Conservation (phyloP, 768 basidiomycete species). For the Rhodotorula diobovata region DNA sequence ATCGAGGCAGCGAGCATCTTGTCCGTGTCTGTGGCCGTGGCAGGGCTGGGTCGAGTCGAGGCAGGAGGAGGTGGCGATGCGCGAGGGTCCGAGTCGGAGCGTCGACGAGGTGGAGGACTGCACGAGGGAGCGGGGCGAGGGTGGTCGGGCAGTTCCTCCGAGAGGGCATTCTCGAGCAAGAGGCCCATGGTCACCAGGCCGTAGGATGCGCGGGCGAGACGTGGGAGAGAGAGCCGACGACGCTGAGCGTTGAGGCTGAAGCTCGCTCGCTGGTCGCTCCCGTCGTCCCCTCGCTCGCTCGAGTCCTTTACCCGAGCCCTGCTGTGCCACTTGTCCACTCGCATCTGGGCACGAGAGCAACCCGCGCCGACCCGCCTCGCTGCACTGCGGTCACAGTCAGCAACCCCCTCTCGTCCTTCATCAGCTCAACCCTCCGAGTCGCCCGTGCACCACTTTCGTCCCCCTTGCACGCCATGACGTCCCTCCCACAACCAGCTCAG, state of each 20-base stretch:
- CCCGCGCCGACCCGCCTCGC: no score
- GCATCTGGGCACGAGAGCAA: no score
- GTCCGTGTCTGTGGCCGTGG: constrained; percentile 18
- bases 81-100: background rate
- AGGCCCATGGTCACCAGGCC: background rate
- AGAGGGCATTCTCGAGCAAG: constrained; percentile 22
- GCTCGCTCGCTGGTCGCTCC: no score
- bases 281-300: no score
- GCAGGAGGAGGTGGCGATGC: background rate
- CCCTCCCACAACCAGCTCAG: constrained; percentile 24
- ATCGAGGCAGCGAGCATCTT: constrained; percentile 41
- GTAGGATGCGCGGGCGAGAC: background rate
- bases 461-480: background rate
- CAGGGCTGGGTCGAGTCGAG: background rate
- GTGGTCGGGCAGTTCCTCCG: constrained; percentile 12
- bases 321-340: no score
- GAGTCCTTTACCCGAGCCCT: no score
- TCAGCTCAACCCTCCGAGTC: background rate
- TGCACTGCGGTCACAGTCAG: no score
- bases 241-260: no score
- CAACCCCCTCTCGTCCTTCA: background rate
- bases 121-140: background rate
- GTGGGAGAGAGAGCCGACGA: background rate
- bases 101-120: background rate
- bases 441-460: background rate